These are phyloP conservation scores for Pseudozyma sp. DNA, from an alignment of 1,284 basidiomycete species.

Conservation along the genomic window DNA sequence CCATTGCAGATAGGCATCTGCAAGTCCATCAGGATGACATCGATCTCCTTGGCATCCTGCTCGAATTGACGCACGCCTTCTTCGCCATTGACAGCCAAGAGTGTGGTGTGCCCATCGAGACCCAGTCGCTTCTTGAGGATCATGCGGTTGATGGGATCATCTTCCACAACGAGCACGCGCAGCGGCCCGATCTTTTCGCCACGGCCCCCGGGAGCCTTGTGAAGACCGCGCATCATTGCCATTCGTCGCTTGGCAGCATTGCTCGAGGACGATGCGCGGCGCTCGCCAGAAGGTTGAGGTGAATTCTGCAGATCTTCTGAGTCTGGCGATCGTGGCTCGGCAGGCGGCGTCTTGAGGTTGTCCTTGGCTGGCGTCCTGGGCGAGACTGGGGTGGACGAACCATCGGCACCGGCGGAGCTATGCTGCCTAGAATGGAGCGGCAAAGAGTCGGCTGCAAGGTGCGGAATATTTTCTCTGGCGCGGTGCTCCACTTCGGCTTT, in stretches of 20 bases:
- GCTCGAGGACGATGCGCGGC: slow-evolving; percentile 34
- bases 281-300: slow-evolving; percentile 9
- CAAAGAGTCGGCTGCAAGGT: slow-evolving; percentile 17
- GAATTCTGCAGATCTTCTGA: slow-evolving; percentile 15
- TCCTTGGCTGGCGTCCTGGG: slow-evolving; percentile 10
- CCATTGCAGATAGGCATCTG: slow-evolving; percentile 88
- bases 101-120: slow-evolving; percentile 78
- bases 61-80: slow-evolving; percentile 78
- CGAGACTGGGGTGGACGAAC: slow-evolving; percentile 2
- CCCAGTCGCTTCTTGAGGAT: slow-evolving; percentile 79
- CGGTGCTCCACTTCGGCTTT: slow-evolving; percentile 43
- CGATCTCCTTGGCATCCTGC: slow-evolving; percentile 75
- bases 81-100: slow-evolving; percentile 80
- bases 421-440: slow-evolving; percentile 15
- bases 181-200: slow-evolving; percentile 45
- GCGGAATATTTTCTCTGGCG: slow-evolving; percentile 25
- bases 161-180: slow-evolving; percentile 63
- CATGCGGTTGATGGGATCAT: slow-evolving; percentile 81
- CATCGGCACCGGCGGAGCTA: background rate
- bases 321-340: slow-evolving; percentile 19
- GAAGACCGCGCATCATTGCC: slow-evolving; percentile 40
- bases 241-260: slow-evolving; percentile 31
- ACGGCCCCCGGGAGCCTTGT: slow-evolving; percentile 24
- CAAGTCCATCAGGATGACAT: slow-evolving; percentile 85
- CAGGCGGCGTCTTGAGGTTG: background rate